Evolutionary conservation across 441 rosid species (phyloP), one percentile per base, ranked within the genome.

Genomic region (Eruca vesicaria): DNA sequence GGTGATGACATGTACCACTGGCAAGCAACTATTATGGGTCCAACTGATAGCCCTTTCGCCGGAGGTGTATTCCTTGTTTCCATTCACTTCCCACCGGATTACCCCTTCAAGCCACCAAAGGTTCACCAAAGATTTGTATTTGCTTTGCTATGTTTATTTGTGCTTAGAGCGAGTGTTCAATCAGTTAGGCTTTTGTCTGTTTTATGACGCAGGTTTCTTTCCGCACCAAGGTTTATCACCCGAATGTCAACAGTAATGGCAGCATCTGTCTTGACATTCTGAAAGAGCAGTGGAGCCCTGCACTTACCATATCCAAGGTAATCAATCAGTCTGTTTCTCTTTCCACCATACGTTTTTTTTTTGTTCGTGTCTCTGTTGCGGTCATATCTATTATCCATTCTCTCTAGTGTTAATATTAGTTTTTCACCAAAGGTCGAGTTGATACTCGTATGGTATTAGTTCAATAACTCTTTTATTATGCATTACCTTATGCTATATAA

Each of bases 31-130:
- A 90, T 90, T 2, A 91, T 91, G 98, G 97, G 97, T 43, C 97
- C 98, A 43, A n/a, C 93, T 16, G 97, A 94, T 64, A 94, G 98
- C 77, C 98, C 97, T 56, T 91, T 86, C 81, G 60, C 97, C 1
- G 98, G 98, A 56, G 98, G 98, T 56, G 89, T 94, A 20, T 94
- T 94, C 72, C 89, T 90, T 55, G 91, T 94, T 36, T 77, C 95
- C 50, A 94, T 94, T 81, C 97, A 94, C 82, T 94, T 94, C 82
- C 97, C 98, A 31, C 97, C 97, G 0, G 98, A 94, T 80, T 94
- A 94, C 69, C 97, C 98, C 43, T 91, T 90, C 88, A 94, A 92
- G 83, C 98, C 99, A 33, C 99, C 99, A 1, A 92, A 92, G 94
- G 99, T 88, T 88, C 53, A 81, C 59, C 0, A 2, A 2, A 3